These are phyloP conservation scores for Pleurotus djamor DNA, from an alignment of 768 basidiomycete species.

Conservation along the genomic window DNA sequence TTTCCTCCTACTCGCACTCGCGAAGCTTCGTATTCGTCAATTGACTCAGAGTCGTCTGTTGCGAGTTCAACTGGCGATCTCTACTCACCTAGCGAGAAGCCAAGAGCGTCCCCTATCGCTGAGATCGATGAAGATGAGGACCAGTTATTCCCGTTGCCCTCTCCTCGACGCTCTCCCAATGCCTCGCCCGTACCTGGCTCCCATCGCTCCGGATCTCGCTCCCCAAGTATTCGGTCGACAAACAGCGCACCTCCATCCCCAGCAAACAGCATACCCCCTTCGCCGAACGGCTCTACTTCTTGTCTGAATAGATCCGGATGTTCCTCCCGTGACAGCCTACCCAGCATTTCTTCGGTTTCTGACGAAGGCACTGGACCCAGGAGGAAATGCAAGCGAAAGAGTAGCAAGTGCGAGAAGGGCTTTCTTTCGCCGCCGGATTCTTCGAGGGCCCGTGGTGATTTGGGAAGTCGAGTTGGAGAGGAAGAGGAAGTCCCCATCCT, in stretches of 20 bases:
- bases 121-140: conserved; percentile 47
- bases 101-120: conserved; percentile 32
- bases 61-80: not conserved
- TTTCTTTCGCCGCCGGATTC: conserved; percentile 9
- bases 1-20: not conserved
- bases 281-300: conserved; percentile 27
- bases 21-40: conserved; percentile 9
- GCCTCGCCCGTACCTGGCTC: conserved; percentile 30
- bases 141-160: conserved; percentile 57
- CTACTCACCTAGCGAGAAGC: not conserved
- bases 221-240: conserved; percentile 8
- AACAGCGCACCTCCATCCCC: conserved; percentile 10
- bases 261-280: conserved; percentile 7
- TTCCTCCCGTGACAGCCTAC: conserved; percentile 18
- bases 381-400: conserved; percentile 3
- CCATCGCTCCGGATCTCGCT: conserved; percentile 21
- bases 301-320: conserved; percentile 13
- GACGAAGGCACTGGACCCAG: conserved; percentile 11
- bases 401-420: conserved; percentile 12
- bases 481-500: not conserved
- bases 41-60: not conserved
- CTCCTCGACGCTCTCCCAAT: conserved; percentile 53
- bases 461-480: not conserved
- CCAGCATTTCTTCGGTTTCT: not conserved
- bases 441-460: not conserved